A percentile compares a stretch with the other conserved stretches of the same genome.
Conservation (phyloP, 805 yeast genomes). For the Candida sakaeoensis region DNA sequence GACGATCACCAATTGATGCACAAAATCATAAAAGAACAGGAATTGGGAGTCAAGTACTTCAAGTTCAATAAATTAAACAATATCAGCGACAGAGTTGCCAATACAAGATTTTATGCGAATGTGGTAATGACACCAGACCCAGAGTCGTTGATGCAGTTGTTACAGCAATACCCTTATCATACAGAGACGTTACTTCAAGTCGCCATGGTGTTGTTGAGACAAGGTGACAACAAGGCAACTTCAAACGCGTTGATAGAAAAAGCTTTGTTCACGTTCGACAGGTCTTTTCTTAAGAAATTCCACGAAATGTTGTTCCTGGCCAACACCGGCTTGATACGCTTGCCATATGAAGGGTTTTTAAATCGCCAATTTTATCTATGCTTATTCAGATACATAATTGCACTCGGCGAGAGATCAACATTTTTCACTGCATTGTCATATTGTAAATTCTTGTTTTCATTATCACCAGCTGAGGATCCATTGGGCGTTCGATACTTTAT, state of each 20-base stretch:
- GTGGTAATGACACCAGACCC: conserved; percentile 77
- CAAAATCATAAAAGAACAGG: conserved; percentile 29
- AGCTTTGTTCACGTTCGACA: conserved; percentile 74
- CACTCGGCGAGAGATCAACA: conserved; percentile 73
- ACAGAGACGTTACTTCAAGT: conserved; percentile 76
- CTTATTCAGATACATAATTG: conserved; percentile 65
- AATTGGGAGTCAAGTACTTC: conserved; percentile 52
- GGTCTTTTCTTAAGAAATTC: conserved; percentile 62
- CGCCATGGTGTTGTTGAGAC: conserved; percentile 68
- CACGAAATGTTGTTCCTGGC: conserved; percentile 42
- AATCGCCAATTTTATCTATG: conserved; percentile 77
- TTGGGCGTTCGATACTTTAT: conserved; percentile 79
- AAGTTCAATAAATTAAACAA: conserved; percentile 42
- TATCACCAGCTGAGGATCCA: conserved; percentile 79
- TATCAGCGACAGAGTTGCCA: conserved; percentile 34
- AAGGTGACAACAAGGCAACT: conserved; percentile 66
- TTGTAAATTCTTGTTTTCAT: conserved; percentile 63
- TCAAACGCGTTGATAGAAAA: conserved; percentile 74
- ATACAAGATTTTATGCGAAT: conserved; percentile 55
- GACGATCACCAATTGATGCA: conserved; percentile 23
- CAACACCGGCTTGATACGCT: conserved; percentile 54
- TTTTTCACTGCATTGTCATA: conserved; percentile 73
- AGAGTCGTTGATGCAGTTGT: conserved; percentile 58
- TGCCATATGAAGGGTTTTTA: conserved; percentile 72
- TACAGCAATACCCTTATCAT: conserved; percentile 68